phyloP scores from a whole-genome alignment of 2,329 filamentous ascomycete genomes.

The Fusarium sp. region DNA sequence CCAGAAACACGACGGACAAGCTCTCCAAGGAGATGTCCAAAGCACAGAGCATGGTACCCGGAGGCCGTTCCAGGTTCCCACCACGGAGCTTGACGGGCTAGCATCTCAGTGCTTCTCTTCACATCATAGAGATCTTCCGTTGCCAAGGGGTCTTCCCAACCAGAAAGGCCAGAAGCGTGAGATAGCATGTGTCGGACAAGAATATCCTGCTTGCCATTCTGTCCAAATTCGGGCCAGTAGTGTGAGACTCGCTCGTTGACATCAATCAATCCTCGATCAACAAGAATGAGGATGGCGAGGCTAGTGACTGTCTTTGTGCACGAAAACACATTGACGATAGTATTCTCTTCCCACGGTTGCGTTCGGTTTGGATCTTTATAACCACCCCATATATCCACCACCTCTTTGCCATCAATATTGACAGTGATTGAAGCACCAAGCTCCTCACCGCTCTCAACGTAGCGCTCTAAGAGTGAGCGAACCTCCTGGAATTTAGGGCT shows the following conservation, averaged over 20 bases:
- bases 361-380: background rate
- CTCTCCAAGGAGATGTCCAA: background rate
- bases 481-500: background rate
- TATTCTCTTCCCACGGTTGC: background rate
- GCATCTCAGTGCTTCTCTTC: background rate
- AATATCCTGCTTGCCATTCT: slow-evolving; percentile 25
- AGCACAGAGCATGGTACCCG: background rate
- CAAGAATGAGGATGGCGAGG: slow-evolving; percentile 24
- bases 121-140: slow-evolving; percentile 4
- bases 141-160: background rate
- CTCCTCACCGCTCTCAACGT: background rate
- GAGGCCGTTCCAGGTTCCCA: slow-evolving; percentile 8
- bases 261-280: slow-evolving; percentile 16
- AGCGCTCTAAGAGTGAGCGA: background rate
- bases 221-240: slow-evolving; percentile 37
- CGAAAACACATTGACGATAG: slow-evolving; percentile 25
- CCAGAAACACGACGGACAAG: background rate
- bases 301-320: slow-evolving; percentile 35
- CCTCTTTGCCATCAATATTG: background rate
- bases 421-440: slow-evolving; percentile 9
- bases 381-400: slow-evolving; percentile 11
- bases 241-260: slow-evolving; percentile 5
- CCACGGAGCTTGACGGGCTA: background rate
- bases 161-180: slow-evolving; percentile 23
- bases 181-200: slow-evolving; percentile 14